Percentiles rank a stretch among this genome's conserved stretches.
These are phyloP conservation scores for Plasmodium cynomolgi DNA, from an alignment of 169 alveolate genomes.

Conservation along the genomic window DNA sequence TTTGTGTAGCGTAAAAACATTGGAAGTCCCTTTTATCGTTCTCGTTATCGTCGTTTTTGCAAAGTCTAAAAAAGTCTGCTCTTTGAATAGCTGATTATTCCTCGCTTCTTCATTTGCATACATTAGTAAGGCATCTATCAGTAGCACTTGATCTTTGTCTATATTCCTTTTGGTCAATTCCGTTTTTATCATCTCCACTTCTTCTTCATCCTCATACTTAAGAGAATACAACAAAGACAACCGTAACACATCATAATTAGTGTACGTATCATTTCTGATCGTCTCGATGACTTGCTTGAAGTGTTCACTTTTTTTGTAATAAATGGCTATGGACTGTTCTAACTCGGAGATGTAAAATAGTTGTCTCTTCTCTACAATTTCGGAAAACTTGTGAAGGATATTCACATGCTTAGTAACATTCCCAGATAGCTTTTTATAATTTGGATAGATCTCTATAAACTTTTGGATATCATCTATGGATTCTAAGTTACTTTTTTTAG, in stretches of 20 bases:
- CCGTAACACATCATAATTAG: slow-evolving; percentile 88
- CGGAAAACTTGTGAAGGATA: slow-evolving; percentile 89
- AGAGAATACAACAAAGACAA: slow-evolving; percentile 88
- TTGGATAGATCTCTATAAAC: slow-evolving; percentile 91
- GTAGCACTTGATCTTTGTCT: slow-evolving; percentile 80
- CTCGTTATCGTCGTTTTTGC: slow-evolving; percentile 87
- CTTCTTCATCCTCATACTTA: slow-evolving; percentile 90
- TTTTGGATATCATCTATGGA: slow-evolving; percentile 92
- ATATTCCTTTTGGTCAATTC: slow-evolving; percentile 50
- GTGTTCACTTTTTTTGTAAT: slow-evolving; percentile 88
- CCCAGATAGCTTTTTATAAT: slow-evolving; percentile 89
- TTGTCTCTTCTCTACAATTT: slow-evolving; percentile 87
- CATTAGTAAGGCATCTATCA: slow-evolving; percentile 87
- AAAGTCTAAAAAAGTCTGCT: slow-evolving; percentile 86
- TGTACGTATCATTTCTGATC: slow-evolving; percentile 82
- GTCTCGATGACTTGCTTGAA: slow-evolving; percentile 85
- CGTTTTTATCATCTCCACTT: slow-evolving; percentile 23
- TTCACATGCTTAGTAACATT: slow-evolving; percentile 92
- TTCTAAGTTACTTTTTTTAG: slow-evolving; percentile 80
- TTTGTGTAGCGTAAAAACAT: slow-evolving; percentile 92
- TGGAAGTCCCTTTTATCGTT: slow-evolving; percentile 84
- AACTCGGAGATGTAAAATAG: slow-evolving; percentile 89
- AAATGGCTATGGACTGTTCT: slow-evolving; percentile 91
- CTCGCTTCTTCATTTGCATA: slow-evolving; percentile 90
- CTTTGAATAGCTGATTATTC: slow-evolving; percentile 87